Evolutionary conservation across 257 asterid species (phyloP).

Genomic region (Capsicum baccatum): DNA sequence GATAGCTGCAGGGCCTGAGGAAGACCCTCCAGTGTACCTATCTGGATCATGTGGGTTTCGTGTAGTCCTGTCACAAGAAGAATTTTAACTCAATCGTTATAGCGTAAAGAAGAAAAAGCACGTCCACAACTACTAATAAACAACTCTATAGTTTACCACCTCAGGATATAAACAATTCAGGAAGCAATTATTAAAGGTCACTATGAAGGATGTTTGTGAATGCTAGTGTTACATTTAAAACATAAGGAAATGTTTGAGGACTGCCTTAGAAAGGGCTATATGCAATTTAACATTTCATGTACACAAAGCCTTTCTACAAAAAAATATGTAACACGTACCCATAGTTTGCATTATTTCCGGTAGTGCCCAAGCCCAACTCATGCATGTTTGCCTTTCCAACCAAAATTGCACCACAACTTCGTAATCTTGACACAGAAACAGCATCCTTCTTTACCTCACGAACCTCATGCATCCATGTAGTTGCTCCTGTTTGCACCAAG

Average conservation of each 20-base stretch:
- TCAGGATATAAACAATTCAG: not conserved
- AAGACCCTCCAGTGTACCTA: conserved; percentile 98
- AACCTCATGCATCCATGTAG: conserved; percentile 83
- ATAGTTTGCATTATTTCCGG: conserved; percentile 92
- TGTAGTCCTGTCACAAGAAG: conserved; percentile 65
- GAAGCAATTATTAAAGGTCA: not conserved
- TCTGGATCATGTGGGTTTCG: conserved; percentile 97
- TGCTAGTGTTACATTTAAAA: conserved; percentile 16
- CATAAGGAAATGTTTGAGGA: not conserved
- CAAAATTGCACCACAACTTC: conserved; percentile 88
- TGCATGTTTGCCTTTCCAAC: conserved; percentile 99
- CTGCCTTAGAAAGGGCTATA: conserved; percentile 9
- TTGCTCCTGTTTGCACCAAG: conserved; percentile 71
- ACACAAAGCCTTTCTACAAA: conserved; percentile 1
- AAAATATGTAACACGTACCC: conserved; percentile 59
- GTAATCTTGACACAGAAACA: conserved; percentile 69
- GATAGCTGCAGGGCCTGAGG: conserved; percentile 98
- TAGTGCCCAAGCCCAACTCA: conserved; percentile 93
- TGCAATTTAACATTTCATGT: conserved; percentile 9
- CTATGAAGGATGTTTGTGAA: not conserved
- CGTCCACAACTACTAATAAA: not conserved
- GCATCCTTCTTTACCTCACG: conserved; percentile 80
- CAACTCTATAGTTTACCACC: not conserved
- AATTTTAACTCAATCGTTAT: not conserved
- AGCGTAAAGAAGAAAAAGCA: not conserved